Conservation (phyloP, 257 asterid species). For the Lycium ferocissimum region DNA sequence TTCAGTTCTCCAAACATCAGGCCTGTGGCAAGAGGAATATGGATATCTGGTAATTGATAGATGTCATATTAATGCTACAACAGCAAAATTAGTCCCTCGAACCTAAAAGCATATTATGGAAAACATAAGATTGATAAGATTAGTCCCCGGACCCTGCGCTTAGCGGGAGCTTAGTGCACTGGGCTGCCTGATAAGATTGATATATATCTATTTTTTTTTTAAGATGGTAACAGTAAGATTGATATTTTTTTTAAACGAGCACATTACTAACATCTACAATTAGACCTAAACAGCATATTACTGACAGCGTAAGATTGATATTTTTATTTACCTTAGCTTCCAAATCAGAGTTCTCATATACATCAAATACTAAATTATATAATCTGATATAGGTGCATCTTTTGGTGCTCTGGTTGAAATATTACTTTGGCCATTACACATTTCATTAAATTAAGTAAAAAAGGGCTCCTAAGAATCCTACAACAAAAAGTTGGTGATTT, state of each 20-base stretch:
- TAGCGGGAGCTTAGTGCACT: too few relatives aligned
- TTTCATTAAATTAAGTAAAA: neutral
- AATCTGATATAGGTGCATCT: neutral
- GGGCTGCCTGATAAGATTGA: too few relatives aligned
- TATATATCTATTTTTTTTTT: too few relatives aligned
- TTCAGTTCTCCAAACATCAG: neutral
- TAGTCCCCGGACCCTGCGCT: too few relatives aligned
- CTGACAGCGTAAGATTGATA: neutral
- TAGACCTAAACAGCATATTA: neutral
- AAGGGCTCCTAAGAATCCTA: neutral
- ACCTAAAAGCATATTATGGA: neutral
- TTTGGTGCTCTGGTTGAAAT: neutral
- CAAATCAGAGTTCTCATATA: neutral
- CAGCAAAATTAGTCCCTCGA: neutral
- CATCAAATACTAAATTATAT: neutral
- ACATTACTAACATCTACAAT: neutral
- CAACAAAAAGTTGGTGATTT: neutral
- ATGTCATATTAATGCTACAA: neutral
- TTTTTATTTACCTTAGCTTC: neutral
- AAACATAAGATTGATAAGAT: neutral
- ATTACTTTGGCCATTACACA: neutral
- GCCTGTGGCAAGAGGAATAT: neutral
- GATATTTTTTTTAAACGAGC: neutral
- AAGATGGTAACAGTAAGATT: too few relatives aligned
- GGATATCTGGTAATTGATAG: neutral